Conservation (phyloP, 805 yeast genomes). For the Saccharomycopsis schoenii region DNA sequence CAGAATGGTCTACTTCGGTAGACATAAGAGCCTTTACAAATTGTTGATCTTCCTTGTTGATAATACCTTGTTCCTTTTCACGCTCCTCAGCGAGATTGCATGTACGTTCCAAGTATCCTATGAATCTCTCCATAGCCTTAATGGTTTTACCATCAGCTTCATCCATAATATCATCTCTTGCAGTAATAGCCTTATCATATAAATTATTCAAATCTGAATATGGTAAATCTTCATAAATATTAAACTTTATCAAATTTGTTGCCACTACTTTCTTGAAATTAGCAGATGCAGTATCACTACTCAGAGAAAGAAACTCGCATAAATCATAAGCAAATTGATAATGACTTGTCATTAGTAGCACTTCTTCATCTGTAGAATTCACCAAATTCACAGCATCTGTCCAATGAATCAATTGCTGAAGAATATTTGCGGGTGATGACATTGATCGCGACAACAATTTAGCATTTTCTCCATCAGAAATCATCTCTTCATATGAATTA, state of each 20-base stretch:
- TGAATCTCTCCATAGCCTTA: slow-evolving; percentile 22
- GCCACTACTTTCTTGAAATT: slow-evolving; percentile 42
- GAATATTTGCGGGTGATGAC: slow-evolving; percentile 40
- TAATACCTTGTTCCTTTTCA: slow-evolving; percentile 17
- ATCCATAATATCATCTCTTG: slow-evolving; percentile 5
- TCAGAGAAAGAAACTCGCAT: slow-evolving; percentile 36
- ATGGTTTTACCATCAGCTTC: slow-evolving; percentile 20
- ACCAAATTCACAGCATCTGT: slow-evolving; percentile 69
- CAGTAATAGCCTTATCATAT: slow-evolving; percentile 7
- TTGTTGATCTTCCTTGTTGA: slow-evolving; percentile 12
- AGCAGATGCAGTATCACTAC: slow-evolving; percentile 33
- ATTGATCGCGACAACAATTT: slow-evolving; percentile 23
- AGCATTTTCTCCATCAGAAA: slow-evolving; percentile 28
- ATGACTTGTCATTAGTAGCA: slow-evolving; percentile 40
- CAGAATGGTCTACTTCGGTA: slow-evolving; percentile 4
- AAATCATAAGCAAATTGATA: slow-evolving; percentile 46
- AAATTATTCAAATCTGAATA: slow-evolving; percentile 18
- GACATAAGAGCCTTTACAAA: slow-evolving; percentile 13
- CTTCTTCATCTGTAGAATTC: slow-evolving; percentile 33
- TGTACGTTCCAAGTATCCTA: slow-evolving; percentile 23
- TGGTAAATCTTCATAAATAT: slow-evolving; percentile 28
- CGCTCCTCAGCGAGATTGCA: slow-evolving; percentile 19
- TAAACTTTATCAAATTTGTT: slow-evolving; percentile 38
- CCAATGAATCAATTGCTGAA: slow-evolving; percentile 74
- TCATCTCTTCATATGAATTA: slow-evolving; percentile 29